phyloP scores from a whole-genome alignment of 441 rosid genomes.

The Hura crepitans region DNA sequence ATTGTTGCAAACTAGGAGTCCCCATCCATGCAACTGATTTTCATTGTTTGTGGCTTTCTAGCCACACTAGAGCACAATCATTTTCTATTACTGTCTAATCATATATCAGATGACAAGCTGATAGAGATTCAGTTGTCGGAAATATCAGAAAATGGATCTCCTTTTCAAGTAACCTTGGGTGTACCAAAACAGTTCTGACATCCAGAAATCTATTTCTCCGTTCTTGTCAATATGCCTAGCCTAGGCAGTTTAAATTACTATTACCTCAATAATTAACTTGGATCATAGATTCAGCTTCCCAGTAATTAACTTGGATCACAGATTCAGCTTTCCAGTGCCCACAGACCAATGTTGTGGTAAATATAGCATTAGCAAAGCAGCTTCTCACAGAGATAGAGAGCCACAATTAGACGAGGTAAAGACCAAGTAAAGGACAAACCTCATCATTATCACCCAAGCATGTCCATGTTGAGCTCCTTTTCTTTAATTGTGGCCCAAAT shows the following conservation, averaged over 20 bases:
- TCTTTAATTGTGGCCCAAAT: constrained; percentile 81
- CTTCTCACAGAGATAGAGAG: not conserved
- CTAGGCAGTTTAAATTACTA: not conserved
- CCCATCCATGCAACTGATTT: not conserved
- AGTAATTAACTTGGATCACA: not conserved
- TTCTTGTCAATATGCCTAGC: constrained; percentile 3
- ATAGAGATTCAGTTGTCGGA: not conserved
- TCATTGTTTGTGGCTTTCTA: not conserved
- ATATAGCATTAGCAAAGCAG: not conserved
- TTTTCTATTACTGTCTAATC: not conserved
- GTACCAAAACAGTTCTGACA: not conserved
- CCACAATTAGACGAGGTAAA: constrained; percentile 11
- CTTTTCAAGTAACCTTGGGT: not conserved
- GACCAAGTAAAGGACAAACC: constrained; percentile 34
- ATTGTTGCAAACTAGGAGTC: not conserved
- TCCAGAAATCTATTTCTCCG: not conserved
- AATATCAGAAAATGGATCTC: constrained; percentile 5
- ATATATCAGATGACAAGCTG: constrained; percentile 4
- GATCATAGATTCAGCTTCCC: not conserved
- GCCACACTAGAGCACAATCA: not conserved
- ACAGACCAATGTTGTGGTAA: not conserved
- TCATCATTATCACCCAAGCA: constrained; percentile 53
- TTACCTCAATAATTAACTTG: not conserved
- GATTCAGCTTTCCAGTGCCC: not conserved
- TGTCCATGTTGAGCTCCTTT: constrained; percentile 40